Conservation (phyloP, 2,329 filamentous ascomycete species). For the Claviceps quebecensis region DNA sequence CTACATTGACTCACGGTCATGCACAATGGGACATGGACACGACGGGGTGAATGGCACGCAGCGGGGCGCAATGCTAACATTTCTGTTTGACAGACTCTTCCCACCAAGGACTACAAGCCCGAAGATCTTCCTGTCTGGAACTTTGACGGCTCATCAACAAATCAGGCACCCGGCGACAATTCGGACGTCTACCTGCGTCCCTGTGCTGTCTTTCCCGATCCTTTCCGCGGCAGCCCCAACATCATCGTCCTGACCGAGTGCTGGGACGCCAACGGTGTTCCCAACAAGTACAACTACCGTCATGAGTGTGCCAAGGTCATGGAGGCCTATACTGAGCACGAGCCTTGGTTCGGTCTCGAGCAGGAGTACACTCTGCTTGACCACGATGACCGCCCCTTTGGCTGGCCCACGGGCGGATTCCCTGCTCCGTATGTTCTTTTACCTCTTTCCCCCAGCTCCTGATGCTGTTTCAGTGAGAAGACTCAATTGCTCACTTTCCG, state of each 20-base stretch:
- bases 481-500: conserved; percentile 5
- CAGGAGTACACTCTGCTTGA: conserved; percentile 84
- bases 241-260: conserved; percentile 90
- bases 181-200: conserved; percentile 95
- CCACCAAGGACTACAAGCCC: conserved; percentile 33
- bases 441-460: background rate
- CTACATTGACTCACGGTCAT: background rate
- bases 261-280: conserved; percentile 84
- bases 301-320: conserved; percentile 84
- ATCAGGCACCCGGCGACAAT: conserved; percentile 86
- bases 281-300: conserved; percentile 98
- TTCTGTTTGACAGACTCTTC: conserved; percentile 29
- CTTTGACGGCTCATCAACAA: conserved; percentile 70
- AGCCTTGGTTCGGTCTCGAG: conserved; percentile 96
- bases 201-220: conserved; percentile 77
- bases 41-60: no score
- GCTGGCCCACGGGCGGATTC: conserved; percentile 58
- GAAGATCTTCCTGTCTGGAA: conserved; percentile 42
- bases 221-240: conserved; percentile 81
- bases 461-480: no score
- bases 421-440: conserved; percentile 48
- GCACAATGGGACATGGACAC: background rate
- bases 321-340: conserved; percentile 67
- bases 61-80: background rate
- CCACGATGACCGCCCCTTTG: conserved; percentile 73